phyloP scores from a whole-genome alignment of 1,284 basidiomycete genomes.

The Laetiporus sulphureus region DNA sequence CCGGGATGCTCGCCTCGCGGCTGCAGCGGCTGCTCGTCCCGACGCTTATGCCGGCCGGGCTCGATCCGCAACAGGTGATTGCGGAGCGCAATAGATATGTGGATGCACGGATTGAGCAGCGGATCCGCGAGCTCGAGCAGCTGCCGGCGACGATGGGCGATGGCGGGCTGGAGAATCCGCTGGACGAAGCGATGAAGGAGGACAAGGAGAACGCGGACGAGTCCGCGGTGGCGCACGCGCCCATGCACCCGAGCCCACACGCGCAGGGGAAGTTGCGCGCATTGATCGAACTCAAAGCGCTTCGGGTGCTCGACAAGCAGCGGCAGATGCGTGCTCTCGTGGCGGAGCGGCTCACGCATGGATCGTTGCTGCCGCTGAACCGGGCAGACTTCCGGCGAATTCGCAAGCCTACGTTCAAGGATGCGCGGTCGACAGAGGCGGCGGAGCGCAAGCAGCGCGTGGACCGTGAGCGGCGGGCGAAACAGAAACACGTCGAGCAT shows the following conservation, averaged over 20 bases:
- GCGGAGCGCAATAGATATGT: constrained; percentile 91
- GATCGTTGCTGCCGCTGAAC: constrained; percentile 88
- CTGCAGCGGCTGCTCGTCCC: constrained; percentile 83
- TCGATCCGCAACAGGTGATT: constrained; percentile 88
- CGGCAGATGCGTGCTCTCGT: constrained; percentile 81
- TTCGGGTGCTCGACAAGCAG: constrained; percentile 91
- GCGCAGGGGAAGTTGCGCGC: constrained; percentile 82
- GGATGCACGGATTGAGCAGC: constrained; percentile 84
- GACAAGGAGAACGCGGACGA: constrained; percentile 38
- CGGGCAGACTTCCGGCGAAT: constrained; percentile 87
- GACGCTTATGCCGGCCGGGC: constrained; percentile 86
- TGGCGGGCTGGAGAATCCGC: constrained; percentile 56
- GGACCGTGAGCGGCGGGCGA: constrained; percentile 90
- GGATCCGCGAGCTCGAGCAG: constrained; percentile 84
- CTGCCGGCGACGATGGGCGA: constrained; percentile 82
- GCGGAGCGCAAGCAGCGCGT: constrained; percentile 89
- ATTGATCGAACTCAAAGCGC: constrained; percentile 89
- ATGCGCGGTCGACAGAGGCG: constrained; percentile 87
- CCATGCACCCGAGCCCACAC: constrained; percentile 46
- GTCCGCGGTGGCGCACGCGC: constrained; percentile 23
- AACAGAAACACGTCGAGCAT: constrained; percentile 96
- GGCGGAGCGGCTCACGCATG: constrained; percentile 83
- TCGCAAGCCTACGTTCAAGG: constrained; percentile 84
- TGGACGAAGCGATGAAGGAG: constrained; percentile 37
- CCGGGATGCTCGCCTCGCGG: constrained; percentile 57